Conservation (phyloP, 352 stramenopile genomes). For the Thalassiosira ordinaria region DNA sequence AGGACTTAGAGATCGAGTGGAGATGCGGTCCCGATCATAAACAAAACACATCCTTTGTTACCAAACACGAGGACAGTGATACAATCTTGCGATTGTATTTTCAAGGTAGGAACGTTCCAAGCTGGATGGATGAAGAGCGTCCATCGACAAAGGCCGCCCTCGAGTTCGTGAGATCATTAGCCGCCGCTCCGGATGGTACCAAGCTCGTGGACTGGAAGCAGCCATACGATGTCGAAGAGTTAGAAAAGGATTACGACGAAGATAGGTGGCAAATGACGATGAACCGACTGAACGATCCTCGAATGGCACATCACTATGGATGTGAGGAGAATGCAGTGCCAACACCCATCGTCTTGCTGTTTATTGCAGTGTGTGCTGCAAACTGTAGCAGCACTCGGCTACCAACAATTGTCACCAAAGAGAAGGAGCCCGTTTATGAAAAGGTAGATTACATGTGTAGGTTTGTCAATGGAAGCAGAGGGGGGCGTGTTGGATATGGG, state of each 20-base stretch:
- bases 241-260: neutral
- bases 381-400: neutral
- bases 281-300: neutral
- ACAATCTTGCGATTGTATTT: neutral
- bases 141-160: neutral
- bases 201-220: neutral
- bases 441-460: neutral
- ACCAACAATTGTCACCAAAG: neutral
- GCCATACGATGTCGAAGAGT: neutral
- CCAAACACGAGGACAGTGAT: neutral
- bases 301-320: neutral
- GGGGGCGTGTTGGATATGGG: neutral
- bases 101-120: neutral
- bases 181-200: neutral
- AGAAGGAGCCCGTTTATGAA: neutral
- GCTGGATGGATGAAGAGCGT: neutral
- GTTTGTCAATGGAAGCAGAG: neutral
- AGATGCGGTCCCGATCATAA: neutral
- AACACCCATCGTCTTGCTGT: neutral
- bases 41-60: neutral
- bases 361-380: neutral
- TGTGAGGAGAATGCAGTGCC: neutral
- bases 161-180: neutral
- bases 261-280: neutral
- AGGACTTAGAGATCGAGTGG: neutral